Conservation (phyloP, 305 asterid species). For the Fraxinus platypoda region DNA sequence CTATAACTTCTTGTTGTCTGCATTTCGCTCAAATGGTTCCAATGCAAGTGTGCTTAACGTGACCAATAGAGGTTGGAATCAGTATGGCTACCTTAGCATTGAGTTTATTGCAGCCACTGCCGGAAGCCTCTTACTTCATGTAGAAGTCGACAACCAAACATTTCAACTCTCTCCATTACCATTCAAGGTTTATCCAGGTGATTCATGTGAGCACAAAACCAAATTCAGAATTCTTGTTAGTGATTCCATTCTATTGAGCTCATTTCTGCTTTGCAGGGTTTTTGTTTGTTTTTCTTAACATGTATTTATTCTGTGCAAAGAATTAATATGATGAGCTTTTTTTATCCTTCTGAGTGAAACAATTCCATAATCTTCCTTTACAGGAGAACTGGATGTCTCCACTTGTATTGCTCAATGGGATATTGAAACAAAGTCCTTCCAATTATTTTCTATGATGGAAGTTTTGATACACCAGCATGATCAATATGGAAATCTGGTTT, state of each 20-base stretch:
- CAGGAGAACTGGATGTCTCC: constrained; percentile 64
- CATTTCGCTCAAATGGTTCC: constrained; percentile 37
- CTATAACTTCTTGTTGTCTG: constrained; percentile 42
- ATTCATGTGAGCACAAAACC: constrained; percentile 14
- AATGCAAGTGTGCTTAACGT: constrained; percentile 41
- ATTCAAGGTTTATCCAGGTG: constrained; percentile 78
- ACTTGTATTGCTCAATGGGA: constrained; percentile 49
- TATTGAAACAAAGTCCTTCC: constrained; percentile 58
- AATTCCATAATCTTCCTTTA: not conserved
- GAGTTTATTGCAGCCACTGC: constrained; percentile 60
- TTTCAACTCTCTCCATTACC: constrained; percentile 62
- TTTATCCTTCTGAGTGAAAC: not conserved
- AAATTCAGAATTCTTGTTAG: not conserved
- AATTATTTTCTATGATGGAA: constrained; percentile 74
- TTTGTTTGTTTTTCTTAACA: not conserved
- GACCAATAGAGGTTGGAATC: constrained; percentile 59
- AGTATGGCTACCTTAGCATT: constrained; percentile 44
- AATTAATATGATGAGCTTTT: not conserved
- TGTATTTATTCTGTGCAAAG: not conserved
- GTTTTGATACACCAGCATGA: constrained; percentile 67
- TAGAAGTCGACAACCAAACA: constrained; percentile 55
- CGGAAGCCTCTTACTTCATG: constrained; percentile 63
- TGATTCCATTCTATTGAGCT: not conserved
- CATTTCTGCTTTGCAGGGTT: not conserved
- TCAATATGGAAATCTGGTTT: constrained; percentile 66